Evolutionary conservation across 371 early-diverging fungal genomes (phyloP).

Genomic region (Mortierella sp.): DNA sequence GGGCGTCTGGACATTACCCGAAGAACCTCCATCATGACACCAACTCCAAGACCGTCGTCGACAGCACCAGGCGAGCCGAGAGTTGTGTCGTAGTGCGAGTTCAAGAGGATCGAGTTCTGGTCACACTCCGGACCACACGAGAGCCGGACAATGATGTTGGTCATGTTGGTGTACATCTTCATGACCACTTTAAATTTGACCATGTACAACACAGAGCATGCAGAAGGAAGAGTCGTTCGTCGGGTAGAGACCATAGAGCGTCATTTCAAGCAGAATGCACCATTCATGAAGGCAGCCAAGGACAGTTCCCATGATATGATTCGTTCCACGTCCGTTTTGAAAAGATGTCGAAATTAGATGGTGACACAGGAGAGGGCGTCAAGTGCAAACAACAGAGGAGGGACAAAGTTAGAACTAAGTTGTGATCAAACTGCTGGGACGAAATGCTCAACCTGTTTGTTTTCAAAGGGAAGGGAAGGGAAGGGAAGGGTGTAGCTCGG

Average conservation of each 20-base stretch:
- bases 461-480: too few species aligned
- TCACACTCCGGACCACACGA: constrained; percentile 75
- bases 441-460: too few species aligned
- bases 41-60: constrained; percentile 78
- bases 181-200: constrained; percentile 58
- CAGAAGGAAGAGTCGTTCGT: not conserved
- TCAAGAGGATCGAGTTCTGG: constrained; percentile 71
- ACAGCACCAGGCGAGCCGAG: constrained; percentile 69
- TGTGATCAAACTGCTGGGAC: too few species aligned
- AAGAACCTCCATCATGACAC: constrained; percentile 78
- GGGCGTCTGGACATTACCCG: constrained; percentile 66
- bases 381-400: too few species aligned
- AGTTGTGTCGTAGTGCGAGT: constrained; percentile 78
- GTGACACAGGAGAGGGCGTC: too few species aligned
- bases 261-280: too few species aligned
- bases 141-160: constrained; percentile 77
- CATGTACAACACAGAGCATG: not conserved
- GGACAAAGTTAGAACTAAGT: too few species aligned
- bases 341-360: too few species aligned
- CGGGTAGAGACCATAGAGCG: not conserved
- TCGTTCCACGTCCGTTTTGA: too few species aligned
- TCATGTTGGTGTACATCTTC: constrained; percentile 74
- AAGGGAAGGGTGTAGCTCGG: too few species aligned
- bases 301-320: too few species aligned
- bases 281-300: too few species aligned